These are phyloP conservation scores for Eruca vesicaria DNA, from an alignment of 441 rosid genomes.

Conservation along the genomic window DNA sequence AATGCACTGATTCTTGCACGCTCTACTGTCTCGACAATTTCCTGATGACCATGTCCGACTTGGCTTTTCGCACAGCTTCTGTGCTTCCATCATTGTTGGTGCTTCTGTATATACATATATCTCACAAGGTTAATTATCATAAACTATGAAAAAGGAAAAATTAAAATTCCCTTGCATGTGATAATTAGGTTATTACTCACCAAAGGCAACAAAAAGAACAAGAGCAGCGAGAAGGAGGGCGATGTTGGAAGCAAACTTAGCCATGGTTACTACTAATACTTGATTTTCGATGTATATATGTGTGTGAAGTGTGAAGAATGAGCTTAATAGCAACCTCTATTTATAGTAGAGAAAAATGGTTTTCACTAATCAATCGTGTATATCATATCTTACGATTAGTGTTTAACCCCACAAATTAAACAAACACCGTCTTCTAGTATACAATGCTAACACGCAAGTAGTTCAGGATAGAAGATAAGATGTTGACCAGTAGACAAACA, in stretches of 20 bases:
- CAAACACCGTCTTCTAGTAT: background rate
- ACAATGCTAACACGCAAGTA: background rate
- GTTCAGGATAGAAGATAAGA: background rate
- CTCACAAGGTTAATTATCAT: background rate
- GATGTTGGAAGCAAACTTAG: background rate
- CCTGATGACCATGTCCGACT: conserved; percentile 21
- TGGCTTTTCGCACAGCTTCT: background rate
- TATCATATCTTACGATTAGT: background rate
- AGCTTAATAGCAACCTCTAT: background rate
- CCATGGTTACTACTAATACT: background rate
- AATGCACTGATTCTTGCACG: conserved; percentile 9
- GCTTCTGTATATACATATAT: conserved; percentile 1
- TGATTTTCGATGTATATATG: background rate
- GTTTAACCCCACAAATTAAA: background rate
- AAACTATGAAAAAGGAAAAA: background rate
- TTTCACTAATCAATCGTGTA: background rate
- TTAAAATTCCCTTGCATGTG: background rate
- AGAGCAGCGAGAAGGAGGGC: background rate
- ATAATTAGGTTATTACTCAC: conserved; percentile 6
- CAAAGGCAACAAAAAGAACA: conserved; percentile 1
- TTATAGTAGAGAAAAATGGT: background rate
- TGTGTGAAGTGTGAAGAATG: background rate
- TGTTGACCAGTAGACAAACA: background rate
- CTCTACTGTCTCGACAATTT: background rate
- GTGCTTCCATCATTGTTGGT: conserved; percentile 10